Percentiles rank a stretch among this genome's conserved stretches.
These are phyloP conservation scores for Tremella fuciformis DNA, from an alignment of 768 basidiomycete genomes.

Conservation along the genomic window DNA sequence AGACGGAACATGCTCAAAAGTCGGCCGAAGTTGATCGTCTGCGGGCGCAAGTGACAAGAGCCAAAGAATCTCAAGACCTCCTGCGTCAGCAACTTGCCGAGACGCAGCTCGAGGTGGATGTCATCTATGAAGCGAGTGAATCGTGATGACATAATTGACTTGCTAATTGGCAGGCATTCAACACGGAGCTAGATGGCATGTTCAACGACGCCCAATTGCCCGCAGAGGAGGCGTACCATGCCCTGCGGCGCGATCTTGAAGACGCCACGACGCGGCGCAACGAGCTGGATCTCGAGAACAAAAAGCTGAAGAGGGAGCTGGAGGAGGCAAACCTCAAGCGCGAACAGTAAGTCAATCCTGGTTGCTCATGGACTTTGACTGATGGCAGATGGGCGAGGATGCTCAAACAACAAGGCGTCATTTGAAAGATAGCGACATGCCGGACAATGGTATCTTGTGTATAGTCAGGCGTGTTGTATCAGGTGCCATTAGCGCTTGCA, in stretches of 20 bases:
- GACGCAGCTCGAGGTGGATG: conserved; percentile 79
- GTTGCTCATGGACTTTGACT: conserved; percentile 6
- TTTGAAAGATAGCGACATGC: neutral
- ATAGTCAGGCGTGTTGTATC: no score
- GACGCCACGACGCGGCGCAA: conserved; percentile 74
- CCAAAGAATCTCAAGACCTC: conserved; percentile 71
- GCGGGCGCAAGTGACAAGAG: conserved; percentile 60
- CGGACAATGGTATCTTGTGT: no score
- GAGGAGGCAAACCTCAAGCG: conserved; percentile 58
- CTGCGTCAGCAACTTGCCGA: conserved; percentile 74
- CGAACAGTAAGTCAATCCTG: conserved; percentile 63
- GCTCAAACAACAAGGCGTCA: conserved; percentile 33
- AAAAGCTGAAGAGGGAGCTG: conserved; percentile 57
- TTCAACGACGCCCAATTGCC: conserved; percentile 80
- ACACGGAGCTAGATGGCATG: conserved; percentile 89
- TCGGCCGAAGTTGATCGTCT: conserved; percentile 63
- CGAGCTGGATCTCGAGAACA: conserved; percentile 70
- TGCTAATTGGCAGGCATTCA: conserved; percentile 67
- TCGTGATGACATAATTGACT: neutral
- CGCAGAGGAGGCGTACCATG: conserved; percentile 76
- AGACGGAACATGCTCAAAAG: conserved; percentile 55
- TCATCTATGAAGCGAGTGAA: conserved; percentile 77
- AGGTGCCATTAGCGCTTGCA: no score
- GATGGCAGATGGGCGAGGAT: conserved; percentile 64
- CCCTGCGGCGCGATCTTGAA: conserved; percentile 69